A percentile compares a stretch with the other conserved stretches of the same genome.
phyloP scores from a whole-genome alignment of 2,329 filamentous ascomycete species.

The Colletotrichum sansevieriae region DNA sequence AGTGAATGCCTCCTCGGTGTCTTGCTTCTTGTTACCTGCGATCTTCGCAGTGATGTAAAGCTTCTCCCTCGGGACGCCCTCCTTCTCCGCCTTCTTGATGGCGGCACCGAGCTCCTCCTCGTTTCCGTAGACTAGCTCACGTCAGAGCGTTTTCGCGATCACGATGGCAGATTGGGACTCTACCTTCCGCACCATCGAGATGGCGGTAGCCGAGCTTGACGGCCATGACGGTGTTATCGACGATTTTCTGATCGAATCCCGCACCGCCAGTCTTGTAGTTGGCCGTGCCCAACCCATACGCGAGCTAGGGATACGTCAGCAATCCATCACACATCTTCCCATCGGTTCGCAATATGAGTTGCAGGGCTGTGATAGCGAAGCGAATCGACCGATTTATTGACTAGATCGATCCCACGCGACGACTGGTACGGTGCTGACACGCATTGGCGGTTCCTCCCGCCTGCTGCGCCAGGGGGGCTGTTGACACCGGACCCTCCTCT shows the following conservation, averaged over 20 bases:
- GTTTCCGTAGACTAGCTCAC: slow-evolving; percentile 67
- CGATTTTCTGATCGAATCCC: slow-evolving; percentile 67
- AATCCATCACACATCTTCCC: slow-evolving; percentile 7
- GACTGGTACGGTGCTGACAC: slow-evolving; percentile 16
- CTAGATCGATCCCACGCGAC: not conserved
- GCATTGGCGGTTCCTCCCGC: not conserved
- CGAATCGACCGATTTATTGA: not conserved
- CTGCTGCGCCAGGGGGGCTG: not conserved
- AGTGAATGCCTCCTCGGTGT: slow-evolving; percentile 65
- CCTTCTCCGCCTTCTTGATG: slow-evolving; percentile 75
- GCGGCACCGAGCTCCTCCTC: slow-evolving; percentile 79
- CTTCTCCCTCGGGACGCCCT: slow-evolving; percentile 72
- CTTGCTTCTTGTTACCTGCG: slow-evolving; percentile 53
- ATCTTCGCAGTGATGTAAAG: slow-evolving; percentile 78
- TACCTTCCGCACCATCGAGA: slow-evolving; percentile 80
- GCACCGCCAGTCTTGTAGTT: slow-evolving; percentile 67
- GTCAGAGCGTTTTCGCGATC: slow-evolving; percentile 31
- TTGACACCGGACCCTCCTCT: not conserved
- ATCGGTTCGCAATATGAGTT: not conserved
- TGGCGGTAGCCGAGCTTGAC: slow-evolving; percentile 79
- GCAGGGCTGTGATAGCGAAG: not conserved
- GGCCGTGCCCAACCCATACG: slow-evolving; percentile 80
- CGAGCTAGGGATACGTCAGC: slow-evolving; percentile 62
- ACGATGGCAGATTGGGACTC: not conserved
- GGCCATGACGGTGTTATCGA: slow-evolving; percentile 68